Percentiles rank a stretch among this genome's conserved stretches.
Evolutionary conservation across 2,329 filamentous ascomycete species (phyloP).

Genomic region (Diaporthe humulicola): DNA sequence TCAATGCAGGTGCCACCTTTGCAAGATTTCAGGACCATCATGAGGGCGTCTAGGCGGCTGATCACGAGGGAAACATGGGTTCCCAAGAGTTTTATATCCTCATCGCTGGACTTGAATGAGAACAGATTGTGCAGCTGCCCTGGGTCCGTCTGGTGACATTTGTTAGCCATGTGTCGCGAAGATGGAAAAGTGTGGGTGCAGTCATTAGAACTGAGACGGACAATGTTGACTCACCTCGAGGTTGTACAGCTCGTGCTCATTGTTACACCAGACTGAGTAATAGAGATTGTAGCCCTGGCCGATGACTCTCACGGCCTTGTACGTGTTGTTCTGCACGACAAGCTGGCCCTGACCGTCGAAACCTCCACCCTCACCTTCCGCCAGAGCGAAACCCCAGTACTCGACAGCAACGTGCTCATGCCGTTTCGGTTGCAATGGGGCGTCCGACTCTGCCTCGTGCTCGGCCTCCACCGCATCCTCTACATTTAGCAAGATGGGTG

Average conservation of each 20-base stretch:
- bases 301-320: slow-evolving; percentile 67
- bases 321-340: slow-evolving; percentile 54
- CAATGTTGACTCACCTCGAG: slow-evolving; percentile 56
- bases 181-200: background rate
- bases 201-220: background rate
- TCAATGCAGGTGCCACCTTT: slow-evolving; percentile 39
- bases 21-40: slow-evolving; percentile 43
- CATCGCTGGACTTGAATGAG: background rate
- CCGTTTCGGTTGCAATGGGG: slow-evolving; percentile 41
- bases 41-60: slow-evolving; percentile 42
- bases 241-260: slow-evolving; percentile 74
- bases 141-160: slow-evolving; percentile 29
- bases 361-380: slow-evolving; percentile 46
- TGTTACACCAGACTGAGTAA: slow-evolving; percentile 76
- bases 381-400: slow-evolving; percentile 56
- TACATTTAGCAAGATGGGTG: slow-evolving; percentile 55
- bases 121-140: slow-evolving; percentile 40
- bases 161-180: background rate
- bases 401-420: slow-evolving; percentile 64
- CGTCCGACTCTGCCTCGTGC: background rate
- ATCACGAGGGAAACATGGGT: slow-evolving; percentile 26
- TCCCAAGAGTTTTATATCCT: slow-evolving; percentile 41
- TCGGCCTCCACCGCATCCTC: background rate
- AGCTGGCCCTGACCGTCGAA: slow-evolving; percentile 36
- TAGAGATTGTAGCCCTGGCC: slow-evolving; percentile 66